phyloP scores from a whole-genome alignment of 2,329 filamentous ascomycete genomes.

The Exophiala lecanii-corni region DNA sequence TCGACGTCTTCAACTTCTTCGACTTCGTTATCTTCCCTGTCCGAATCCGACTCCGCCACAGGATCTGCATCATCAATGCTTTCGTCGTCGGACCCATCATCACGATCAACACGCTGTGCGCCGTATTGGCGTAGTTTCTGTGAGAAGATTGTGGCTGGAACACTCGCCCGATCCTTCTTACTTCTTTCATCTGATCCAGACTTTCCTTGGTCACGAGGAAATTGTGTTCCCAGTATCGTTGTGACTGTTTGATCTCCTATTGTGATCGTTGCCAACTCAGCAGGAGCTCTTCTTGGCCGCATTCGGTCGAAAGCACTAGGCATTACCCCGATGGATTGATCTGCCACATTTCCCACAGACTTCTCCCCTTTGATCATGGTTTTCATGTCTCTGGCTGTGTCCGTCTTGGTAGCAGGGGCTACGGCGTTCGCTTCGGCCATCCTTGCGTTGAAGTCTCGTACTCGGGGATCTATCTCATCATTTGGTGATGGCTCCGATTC shows the following conservation, averaged over 20 bases:
- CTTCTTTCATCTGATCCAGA: no score
- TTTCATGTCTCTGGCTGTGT: background rate
- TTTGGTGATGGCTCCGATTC: conserved; percentile 21
- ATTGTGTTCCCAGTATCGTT: conserved; percentile 58
- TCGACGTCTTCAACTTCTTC: conserved; percentile 1
- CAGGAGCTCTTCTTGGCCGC: conserved; percentile 57
- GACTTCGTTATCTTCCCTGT: background rate
- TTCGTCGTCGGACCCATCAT: conserved; percentile 19
- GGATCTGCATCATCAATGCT: conserved; percentile 50
- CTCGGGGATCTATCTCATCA: conserved; percentile 23
- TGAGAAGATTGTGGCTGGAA: conserved; percentile 18
- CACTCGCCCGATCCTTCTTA: no score
- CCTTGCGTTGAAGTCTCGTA: conserved; percentile 30
- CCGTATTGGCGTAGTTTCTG: conserved; percentile 20
- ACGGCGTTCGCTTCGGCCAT: conserved; percentile 26
- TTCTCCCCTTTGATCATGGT: conserved; percentile 15
- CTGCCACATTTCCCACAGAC: conserved; percentile 33
- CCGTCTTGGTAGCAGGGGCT: background rate
- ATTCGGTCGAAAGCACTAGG: conserved; percentile 62
- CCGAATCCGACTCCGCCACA: background rate
- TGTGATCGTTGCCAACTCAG: conserved; percentile 68
- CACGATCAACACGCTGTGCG: no score
- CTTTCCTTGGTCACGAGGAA: conserved; percentile 33
- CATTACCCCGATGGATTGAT: conserved; percentile 38
- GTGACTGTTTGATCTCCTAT: conserved; percentile 65